Conservation (phyloP, 768 basidiomycete genomes). For the Mycena vulgaris region DNA sequence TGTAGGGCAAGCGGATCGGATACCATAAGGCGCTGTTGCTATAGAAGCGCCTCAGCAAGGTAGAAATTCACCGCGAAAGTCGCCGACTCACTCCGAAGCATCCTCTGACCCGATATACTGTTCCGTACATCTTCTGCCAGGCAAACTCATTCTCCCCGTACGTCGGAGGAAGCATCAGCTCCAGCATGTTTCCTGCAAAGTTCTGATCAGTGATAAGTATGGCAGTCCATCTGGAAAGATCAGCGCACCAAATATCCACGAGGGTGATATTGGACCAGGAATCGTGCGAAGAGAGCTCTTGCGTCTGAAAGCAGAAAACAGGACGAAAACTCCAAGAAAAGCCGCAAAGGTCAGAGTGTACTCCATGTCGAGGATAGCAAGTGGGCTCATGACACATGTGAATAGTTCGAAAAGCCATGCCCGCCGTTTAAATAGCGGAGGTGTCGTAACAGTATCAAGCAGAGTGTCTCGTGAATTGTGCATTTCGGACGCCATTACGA, state of each 20-base stretch:
- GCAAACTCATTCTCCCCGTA: slow-evolving; percentile 16
- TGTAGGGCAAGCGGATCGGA: slow-evolving; percentile 22
- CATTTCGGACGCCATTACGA: background rate
- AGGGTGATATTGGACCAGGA: too few relatives aligned
- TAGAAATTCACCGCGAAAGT: slow-evolving; percentile 17
- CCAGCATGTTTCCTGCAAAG: slow-evolving; percentile 16
- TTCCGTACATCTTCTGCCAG: slow-evolving; percentile 23
- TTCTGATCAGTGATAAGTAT: background rate
- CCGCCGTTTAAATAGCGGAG: slow-evolving; percentile 10
- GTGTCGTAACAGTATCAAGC: background rate
- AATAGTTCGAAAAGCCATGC: slow-evolving; percentile 1
- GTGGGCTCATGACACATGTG: background rate
- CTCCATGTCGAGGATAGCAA: too few relatives aligned
- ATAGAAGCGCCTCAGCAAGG: background rate
- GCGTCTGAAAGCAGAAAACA: too few relatives aligned
- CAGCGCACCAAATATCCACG: background rate
- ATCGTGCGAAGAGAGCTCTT: too few relatives aligned
- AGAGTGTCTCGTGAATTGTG: background rate
- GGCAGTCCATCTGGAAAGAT: background rate
- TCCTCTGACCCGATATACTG: slow-evolving; percentile 17
- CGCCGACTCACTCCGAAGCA: slow-evolving; percentile 11
- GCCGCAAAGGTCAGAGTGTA: too few relatives aligned
- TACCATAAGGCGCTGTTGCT: slow-evolving; percentile 19
- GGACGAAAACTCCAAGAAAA: too few relatives aligned
- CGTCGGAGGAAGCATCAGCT: slow-evolving; percentile 2